A percentile compares a stretch with the other conserved stretches of the same genome.
Evolutionary conservation across 805 yeast genomes (phyloP).

Genomic region (Lachancea meyersii): DNA sequence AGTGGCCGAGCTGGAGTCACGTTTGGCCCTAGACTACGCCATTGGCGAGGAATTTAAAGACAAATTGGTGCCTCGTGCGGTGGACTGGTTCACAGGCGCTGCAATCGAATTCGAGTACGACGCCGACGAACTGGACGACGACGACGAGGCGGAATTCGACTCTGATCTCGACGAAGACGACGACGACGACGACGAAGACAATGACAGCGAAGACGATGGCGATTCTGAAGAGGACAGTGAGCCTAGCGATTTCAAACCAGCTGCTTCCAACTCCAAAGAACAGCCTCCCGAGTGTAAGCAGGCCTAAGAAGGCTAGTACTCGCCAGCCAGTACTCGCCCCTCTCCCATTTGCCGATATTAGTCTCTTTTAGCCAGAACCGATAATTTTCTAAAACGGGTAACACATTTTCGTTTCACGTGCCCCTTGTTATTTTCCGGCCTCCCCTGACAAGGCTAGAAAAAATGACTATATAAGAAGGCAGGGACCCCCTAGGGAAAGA

Average conservation of each 20-base stretch:
- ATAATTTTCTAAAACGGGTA: too few species aligned
- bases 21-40: conserved; percentile 87
- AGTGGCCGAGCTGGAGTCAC: conserved; percentile 69
- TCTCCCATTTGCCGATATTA: too few species aligned
- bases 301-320: conserved; percentile 32
- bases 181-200: conserved; percentile 50
- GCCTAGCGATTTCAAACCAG: conserved; percentile 35
- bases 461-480: neutral
- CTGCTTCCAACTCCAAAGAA: conserved; percentile 41
- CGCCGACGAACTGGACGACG: conserved; percentile 58
- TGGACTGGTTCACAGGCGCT: conserved; percentile 98
- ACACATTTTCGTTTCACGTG: too few species aligned
- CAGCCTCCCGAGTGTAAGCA: conserved; percentile 78
- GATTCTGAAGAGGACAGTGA: conserved; percentile 55
- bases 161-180: conserved; percentile 56
- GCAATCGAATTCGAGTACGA: conserved; percentile 73
- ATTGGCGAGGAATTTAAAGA: conserved; percentile 96
- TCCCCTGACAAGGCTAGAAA: neutral
- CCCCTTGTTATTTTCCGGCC: too few species aligned
- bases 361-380: too few species aligned
- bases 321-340: too few species aligned
- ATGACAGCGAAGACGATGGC: conserved; percentile 57
- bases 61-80: conserved; percentile 89
- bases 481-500: neutral
- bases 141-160: conserved; percentile 52